Evolutionary conservation across 805 yeast genomes (phyloP), one percentile per base, ranked within the genome.

Genomic region (Spathaspora hagerdaliae): DNA sequence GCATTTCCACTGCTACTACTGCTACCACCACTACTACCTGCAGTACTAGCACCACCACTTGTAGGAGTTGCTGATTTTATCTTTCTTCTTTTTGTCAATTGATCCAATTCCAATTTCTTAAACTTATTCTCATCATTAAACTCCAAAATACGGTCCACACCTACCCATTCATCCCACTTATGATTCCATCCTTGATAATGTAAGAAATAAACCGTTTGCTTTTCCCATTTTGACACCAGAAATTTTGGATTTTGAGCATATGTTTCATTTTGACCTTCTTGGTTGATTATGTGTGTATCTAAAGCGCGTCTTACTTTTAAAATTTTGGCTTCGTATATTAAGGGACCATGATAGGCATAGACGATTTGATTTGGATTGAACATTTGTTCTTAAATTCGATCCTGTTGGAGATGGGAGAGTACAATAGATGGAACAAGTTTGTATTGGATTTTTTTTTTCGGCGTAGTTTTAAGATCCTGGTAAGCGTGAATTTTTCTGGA

Each of bases 161-260:
- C 76, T 1, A 92, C 92, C 99, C 99, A 92, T 63, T 92, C 99
- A 60, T 92, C 98, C 96, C 97, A 92, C 47, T 90, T 82, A 13
- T 83, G 65, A 58, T 91, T 92, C 99, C 99, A 92, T 2, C 99
- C 98, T 54, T 84, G 85, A 64, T 92, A 92, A 59, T 94, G 99
- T 13, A 92, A 79, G 53, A 73, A 82, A 64, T 81, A 91, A n/a
- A 57, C 55, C 12, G 53, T 60, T 11, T 65, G 67, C 35, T 61
- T 48, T 13, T 58, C 56, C 41, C 55, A 51, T 38, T 56, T 48
- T n/a, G 42, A 41, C 3, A 41, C 41, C 10, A 41, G 39, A 31
- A 39, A 46, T 27, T 41, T 45, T 7, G 53, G 48, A 9, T 51
- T 46, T 15, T 58, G 61, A 15, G 66, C 69, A 11, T 67, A 56